Evolutionary conservation across 768 basidiomycete species (phyloP).

Genomic region (Amanita exitialis): DNA sequence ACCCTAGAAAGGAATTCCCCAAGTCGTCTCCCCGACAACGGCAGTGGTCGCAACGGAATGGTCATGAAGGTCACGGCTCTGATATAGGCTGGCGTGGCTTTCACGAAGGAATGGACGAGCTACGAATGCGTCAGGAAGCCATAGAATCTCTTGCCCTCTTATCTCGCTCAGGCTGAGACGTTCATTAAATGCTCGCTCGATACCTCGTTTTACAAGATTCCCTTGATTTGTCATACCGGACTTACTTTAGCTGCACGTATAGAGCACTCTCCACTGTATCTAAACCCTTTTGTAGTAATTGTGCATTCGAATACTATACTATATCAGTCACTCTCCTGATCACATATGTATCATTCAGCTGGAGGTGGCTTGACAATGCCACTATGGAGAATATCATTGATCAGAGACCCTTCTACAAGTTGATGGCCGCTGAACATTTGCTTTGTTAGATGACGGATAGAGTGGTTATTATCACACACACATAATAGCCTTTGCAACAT

Average conservation of each 20-base stretch:
- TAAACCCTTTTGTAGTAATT: conserved; percentile 2
- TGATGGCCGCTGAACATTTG: conserved; percentile 32
- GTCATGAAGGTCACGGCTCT: conserved; percentile 13
- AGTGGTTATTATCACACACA: conserved; percentile 18
- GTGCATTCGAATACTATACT: neutral
- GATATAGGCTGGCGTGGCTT: neutral
- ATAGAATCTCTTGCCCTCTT: conserved; percentile 5
- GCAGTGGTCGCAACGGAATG: conserved; percentile 33
- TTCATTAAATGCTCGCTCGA: neutral
- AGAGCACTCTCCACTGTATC: neutral
- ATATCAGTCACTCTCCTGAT: neutral
- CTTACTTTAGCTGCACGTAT: neutral
- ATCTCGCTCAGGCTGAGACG: conserved; percentile 3
- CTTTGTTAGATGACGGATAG: neutral
- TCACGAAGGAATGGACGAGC: conserved; percentile 4
- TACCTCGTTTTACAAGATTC: conserved; percentile 1
- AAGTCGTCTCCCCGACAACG: conserved; percentile 18
- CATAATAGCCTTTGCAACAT: conserved; percentile 52
- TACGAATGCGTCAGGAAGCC: conserved; percentile 1
- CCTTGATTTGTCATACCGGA: neutral
- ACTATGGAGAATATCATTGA: conserved; percentile 44
- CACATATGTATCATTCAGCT: conserved; percentile 5
- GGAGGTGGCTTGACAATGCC: conserved; percentile 45
- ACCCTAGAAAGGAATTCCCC: conserved; percentile 8
- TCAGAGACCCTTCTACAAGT: conserved; percentile 30